phyloP scores from a whole-genome alignment of 257 asterid genomes.

The Gentiana straminea region DNA sequence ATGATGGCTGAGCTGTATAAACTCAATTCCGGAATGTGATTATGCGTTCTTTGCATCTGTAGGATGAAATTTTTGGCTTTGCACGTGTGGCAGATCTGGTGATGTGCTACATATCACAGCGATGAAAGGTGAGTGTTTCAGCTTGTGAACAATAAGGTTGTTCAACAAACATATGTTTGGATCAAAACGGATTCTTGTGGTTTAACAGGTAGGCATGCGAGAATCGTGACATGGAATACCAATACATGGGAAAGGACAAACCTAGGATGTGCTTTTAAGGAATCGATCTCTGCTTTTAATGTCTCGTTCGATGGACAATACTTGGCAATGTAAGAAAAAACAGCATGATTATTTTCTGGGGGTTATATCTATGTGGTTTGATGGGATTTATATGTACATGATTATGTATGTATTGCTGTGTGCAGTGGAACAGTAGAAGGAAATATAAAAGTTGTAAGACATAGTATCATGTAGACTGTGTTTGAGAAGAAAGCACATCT shows the following conservation, averaged over 20 bases:
- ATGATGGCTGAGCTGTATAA: too few species aligned
- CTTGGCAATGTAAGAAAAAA: slow-evolving; percentile 62
- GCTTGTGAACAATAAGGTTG: not conserved
- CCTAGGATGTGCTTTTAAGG: slow-evolving; percentile 35
- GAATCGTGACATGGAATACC: slow-evolving; percentile 60
- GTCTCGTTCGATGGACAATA: slow-evolving; percentile 77
- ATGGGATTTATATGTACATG: not conserved
- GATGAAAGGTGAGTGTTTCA: slow-evolving; percentile 40
- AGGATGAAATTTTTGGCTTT: slow-evolving; percentile 75
- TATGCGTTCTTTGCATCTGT: slow-evolving; percentile 9
- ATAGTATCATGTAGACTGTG: slow-evolving; percentile 32
- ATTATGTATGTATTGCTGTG: not conserved
- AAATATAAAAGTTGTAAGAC: slow-evolving; percentile 34
- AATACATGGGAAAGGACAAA: slow-evolving; percentile 58
- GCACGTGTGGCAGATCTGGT: slow-evolving; percentile 57
- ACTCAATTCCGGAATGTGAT: not conserved
- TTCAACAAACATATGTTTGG: too few species aligned
- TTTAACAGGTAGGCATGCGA: slow-evolving; percentile 45
- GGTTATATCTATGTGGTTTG: not conserved
- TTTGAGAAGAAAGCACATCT: slow-evolving; percentile 84
- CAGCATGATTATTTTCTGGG: not conserved
- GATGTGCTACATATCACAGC: slow-evolving; percentile 55
- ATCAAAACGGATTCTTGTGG: not conserved
- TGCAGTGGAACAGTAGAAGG: slow-evolving; percentile 92
- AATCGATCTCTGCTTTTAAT: slow-evolving; percentile 75